Percentiles rank a stretch among this genome's conserved stretches.
These are phyloP conservation scores for Diplodia corticola DNA, from an alignment of 2,329 filamentous ascomycete species.

Conservation along the genomic window DNA sequence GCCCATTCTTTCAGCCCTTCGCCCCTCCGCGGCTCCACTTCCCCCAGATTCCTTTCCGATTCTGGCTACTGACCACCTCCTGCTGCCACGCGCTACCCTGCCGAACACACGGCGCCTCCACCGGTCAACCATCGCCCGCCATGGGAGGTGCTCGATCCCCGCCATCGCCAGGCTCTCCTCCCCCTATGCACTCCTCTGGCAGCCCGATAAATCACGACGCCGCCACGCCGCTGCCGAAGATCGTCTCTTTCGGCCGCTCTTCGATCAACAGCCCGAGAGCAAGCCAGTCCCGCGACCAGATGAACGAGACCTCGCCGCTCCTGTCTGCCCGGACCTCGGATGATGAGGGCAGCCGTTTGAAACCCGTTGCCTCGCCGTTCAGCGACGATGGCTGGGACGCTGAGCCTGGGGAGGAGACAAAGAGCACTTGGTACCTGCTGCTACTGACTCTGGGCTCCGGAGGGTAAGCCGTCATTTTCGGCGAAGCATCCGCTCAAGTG, in stretches of 20 bases:
- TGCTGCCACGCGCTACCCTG: neutral
- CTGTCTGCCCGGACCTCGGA: conserved; percentile 34
- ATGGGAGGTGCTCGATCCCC: conserved; percentile 7
- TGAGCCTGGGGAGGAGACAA: conserved; percentile 62
- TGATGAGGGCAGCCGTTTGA: conserved; percentile 36
- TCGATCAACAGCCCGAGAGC: conserved; percentile 23
- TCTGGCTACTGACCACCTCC: conserved; percentile 9
- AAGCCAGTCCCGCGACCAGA: conserved; percentile 28
- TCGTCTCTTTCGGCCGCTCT: conserved; percentile 39
- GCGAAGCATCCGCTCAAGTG: neutral
- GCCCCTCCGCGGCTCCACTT: neutral
- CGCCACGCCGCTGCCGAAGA: conserved; percentile 34
- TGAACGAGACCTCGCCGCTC: conserved; percentile 40
- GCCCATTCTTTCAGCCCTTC: neutral
- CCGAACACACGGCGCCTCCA: conserved; percentile 1
- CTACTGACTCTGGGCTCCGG: conserved; percentile 84
- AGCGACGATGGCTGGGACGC: conserved; percentile 45
- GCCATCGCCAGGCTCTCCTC: neutral
- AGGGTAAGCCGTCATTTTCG: conserved; percentile 50
- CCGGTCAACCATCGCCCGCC: neutral
- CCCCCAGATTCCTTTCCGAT: neutral
- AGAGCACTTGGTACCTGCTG: conserved; percentile 82
- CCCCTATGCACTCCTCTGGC: neutral
- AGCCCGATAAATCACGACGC: conserved; percentile 25
- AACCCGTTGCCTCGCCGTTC: conserved; percentile 35